phyloP scores from a whole-genome alignment of 2,329 filamentous ascomycete genomes.

The Bisporella sp. region DNA sequence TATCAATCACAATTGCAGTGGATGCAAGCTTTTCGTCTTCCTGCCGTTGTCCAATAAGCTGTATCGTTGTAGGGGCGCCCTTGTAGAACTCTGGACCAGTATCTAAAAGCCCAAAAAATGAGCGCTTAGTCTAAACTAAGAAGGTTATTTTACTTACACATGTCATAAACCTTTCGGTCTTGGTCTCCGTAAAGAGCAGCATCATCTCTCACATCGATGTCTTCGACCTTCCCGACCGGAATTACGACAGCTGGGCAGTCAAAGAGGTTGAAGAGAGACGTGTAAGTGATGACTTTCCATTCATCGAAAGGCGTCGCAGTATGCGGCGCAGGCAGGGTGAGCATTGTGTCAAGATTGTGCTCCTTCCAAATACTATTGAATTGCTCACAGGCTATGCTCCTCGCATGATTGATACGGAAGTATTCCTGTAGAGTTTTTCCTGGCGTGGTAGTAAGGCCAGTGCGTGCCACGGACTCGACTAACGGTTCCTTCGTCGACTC shows the following conservation, averaged over 20 bases:
- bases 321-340: slow-evolving; percentile 40
- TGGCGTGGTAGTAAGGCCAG: slow-evolving; percentile 2
- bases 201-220: slow-evolving; percentile 2
- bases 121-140: not conserved
- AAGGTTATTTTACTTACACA: not conserved
- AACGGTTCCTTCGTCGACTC: slow-evolving; percentile 28
- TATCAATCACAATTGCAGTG: slow-evolving; percentile 24
- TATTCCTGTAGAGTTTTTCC: slow-evolving; percentile 9
- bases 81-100: slow-evolving; percentile 2
- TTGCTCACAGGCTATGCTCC: slow-evolving; percentile 26
- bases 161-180: slow-evolving; percentile 2
- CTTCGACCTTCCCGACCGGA: slow-evolving; percentile 5
- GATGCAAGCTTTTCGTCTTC: slow-evolving; percentile 16
- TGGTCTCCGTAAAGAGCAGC: not conserved
- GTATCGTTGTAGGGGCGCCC: slow-evolving; percentile 2
- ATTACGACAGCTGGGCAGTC: slow-evolving; percentile 6
- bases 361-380: slow-evolving; percentile 37
- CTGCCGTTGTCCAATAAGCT: slow-evolving; percentile 4
- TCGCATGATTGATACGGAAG: slow-evolving; percentile 6
- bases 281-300: slow-evolving; percentile 22
- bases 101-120: not conserved
- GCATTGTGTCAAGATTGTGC: slow-evolving; percentile 41
- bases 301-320: slow-evolving; percentile 45
- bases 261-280: slow-evolving; percentile 10
- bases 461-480: slow-evolving; percentile 7